Evolutionary conservation across 345 rosid genomes (phyloP), one percentile per base, ranked within the genome.

Genomic region (Punica granatum): DNA sequence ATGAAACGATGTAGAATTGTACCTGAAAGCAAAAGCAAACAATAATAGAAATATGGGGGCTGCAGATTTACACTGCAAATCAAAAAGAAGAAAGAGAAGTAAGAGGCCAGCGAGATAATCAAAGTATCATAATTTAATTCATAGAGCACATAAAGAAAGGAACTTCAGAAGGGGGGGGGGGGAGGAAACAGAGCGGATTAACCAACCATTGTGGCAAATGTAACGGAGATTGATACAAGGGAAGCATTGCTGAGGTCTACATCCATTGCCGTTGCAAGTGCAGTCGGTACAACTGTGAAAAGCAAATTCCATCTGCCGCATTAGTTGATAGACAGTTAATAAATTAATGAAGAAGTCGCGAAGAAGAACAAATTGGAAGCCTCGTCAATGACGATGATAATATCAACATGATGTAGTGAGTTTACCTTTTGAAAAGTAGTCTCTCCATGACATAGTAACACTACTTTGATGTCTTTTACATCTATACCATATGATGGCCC

Each of bases 11-110:
- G 48, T 33, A 49, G 66, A 69, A 76, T 61, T 53, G 75, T 75
- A 95, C 99, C 97, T 95, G 93, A 95, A 95, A 65, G 98, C 98
- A 87, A 95, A 95, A 74, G 99, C 97, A 73, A 95, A 95, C 41
- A 95, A 70, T 65, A 95, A 90, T 73, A 95, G 99, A 80, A 92
- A 95, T 82, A 95, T 88, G 43, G 99, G 99, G 58, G 97, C 76
- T 51, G 98, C 99, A 67, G 99, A 94, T 88, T 94, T 94, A 83
- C 99, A 94, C 98, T 94, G 90, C 86, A 83, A 65, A 68, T 30
- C 63, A 43, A 39, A 58, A 31, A 67, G 59, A 21, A 31, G 35
- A 53, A 16, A 44, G 39, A 23, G 64, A 54, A 61, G 59, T 34
- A 60, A 64, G 32, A 64, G 53, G 67, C 42, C 41, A 33, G 2